Conservation (phyloP, 805 yeast genomes). For the Spathaspora girioi region DNA sequence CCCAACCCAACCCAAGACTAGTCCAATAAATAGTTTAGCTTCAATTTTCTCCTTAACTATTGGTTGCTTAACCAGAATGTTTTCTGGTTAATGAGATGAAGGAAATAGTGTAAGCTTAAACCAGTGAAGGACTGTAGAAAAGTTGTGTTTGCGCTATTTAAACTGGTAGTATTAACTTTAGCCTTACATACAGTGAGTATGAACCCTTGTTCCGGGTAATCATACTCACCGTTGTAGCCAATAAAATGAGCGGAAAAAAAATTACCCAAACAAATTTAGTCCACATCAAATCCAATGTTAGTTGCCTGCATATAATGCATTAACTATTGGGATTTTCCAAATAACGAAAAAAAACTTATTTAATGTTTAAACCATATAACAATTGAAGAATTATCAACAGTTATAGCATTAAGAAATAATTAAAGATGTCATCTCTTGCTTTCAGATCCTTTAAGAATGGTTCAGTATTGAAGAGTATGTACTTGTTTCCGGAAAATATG, state of each 20-base stretch:
- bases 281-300: neutral
- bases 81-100: no score
- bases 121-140: no score
- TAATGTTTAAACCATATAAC: neutral
- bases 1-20: no score
- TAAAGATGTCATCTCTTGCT: conserved; percentile 37
- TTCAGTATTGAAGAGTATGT: conserved; percentile 39
- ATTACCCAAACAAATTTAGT: conserved; percentile 1
- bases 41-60: no score
- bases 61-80: no score
- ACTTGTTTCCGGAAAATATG: neutral
- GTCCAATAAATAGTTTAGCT: no score
- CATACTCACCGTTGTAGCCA: conserved; percentile 4
- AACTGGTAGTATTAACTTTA: no score
- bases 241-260: conserved; percentile 9
- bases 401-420: neutral
- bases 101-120: no score
- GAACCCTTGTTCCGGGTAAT: conserved; percentile 3
- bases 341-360: neutral
- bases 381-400: neutral
- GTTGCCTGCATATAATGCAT: conserved; percentile 3
- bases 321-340: neutral
- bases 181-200: no score
- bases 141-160: no score
- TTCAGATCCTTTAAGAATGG: conserved; percentile 44